Evolutionary conservation across 2,329 filamentous ascomycete species (phyloP), one percentile per base, ranked within the genome.

Genomic region (Aspergillus sp.): DNA sequence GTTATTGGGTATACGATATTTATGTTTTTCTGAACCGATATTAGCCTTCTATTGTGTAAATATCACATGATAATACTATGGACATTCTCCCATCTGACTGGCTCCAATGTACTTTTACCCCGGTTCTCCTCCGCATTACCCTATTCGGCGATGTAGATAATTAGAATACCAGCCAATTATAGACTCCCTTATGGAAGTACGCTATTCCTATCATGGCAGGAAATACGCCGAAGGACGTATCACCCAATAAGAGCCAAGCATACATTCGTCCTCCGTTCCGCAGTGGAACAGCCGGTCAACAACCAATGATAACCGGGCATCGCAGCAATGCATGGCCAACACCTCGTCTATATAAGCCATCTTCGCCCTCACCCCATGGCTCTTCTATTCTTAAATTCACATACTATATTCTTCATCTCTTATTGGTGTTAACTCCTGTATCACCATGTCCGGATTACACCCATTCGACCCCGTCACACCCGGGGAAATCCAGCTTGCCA

Each of bases 391-490:
- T 43, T 39, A 13, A 17, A 33, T 2, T 6, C 2, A 15, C 9
- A n/a, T 38, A 9, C 25, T 37, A 20, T 19, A 33, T 7, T 12
- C 22, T 7, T 37, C 5, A 20, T 15, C 30, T 9, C 5, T 25
- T 2, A 15, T 22, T 12, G 10, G 10, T 19, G 20, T 20, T n/a
- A 30, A 30, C 9, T 4, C 10, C 3, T 30, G 10, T 44, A 13
- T 43, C 38, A 56, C 37, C 23, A 60, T 57, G 56, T 42, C 61
- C 20, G 53, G 51, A 37, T 52, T 64, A 32, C 69, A 71, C 54
- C 69, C 69, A 9, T 70, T 71, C 47, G 68, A 70, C 51, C 66
- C 68, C 15, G 62, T 71, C 42, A 67, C 64, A 12, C 64, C 68
- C 17, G 61, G 53, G 46, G 69, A 72, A 48, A 70, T 72, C 50